phyloP scores from a whole-genome alignment of 140 eudicot genomes.

The Ambrosia hybrid region DNA sequence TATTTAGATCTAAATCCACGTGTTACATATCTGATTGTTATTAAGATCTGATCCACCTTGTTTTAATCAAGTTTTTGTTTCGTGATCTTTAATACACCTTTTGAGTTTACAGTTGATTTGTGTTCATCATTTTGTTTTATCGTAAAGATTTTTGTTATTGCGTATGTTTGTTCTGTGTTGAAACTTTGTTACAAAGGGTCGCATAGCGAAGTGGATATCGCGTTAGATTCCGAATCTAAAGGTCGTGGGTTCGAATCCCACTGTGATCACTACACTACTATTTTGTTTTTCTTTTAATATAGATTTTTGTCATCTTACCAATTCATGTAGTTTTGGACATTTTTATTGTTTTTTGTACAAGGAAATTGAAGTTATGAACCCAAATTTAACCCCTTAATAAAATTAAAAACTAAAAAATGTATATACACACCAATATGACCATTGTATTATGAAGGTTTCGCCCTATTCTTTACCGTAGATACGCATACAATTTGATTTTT shows the following conservation, averaged over 20 bases:
- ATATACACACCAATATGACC: too few species aligned
- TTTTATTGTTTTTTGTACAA: neutral
- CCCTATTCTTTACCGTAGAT: too few species aligned
- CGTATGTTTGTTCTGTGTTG: neutral
- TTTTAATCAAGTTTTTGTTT: constrained; percentile 16
- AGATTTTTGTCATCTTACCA: neutral
- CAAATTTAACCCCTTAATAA: neutral
- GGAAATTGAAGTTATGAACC: too few species aligned
- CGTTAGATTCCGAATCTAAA: constrained; percentile 99
- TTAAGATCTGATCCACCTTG: neutral
- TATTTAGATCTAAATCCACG: constrained; percentile 5
- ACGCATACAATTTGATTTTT: too few species aligned
- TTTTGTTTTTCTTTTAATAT: neutral
- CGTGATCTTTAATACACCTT: constrained; percentile 2
- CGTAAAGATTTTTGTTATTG: neutral
- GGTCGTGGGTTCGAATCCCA: constrained; percentile 99
- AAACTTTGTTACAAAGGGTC: constrained; percentile 19
- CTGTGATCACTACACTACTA: constrained; percentile 55
- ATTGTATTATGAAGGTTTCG: too few species aligned
- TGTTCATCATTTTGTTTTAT: neutral
- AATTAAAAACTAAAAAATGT: too few species aligned
- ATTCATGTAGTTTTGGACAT: neutral
- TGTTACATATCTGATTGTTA: neutral
- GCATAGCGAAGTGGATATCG: constrained; percentile 99
- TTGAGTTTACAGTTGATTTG: constrained; percentile 1